phyloP scores from a whole-genome alignment of 768 basidiomycete genomes.

The Collybiopsis confluens region DNA sequence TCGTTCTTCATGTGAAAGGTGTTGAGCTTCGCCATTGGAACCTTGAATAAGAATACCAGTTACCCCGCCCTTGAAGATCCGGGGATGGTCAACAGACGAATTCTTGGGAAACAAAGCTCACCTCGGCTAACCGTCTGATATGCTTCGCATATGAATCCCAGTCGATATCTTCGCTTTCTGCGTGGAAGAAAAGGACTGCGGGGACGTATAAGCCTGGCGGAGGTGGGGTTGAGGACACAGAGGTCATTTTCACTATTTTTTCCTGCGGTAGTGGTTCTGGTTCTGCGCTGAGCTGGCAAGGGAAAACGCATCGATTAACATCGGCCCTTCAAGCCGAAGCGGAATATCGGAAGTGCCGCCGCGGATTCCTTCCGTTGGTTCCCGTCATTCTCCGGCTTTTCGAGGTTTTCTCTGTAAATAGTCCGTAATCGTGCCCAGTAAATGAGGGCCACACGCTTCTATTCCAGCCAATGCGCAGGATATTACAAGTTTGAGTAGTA shows the following conservation, averaged over 20 bases:
- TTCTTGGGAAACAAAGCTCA: conserved; percentile 18
- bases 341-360: no score
- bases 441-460: no score
- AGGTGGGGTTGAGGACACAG: conserved; percentile 31
- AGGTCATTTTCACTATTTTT: conserved; percentile 13
- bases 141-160: conserved; percentile 62
- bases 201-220: conserved; percentile 75
- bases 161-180: conserved; percentile 65
- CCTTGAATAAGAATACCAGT: conserved; percentile 72
- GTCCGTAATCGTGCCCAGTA: no score
- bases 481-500: no score
- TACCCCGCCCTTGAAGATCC: conserved; percentile 54
- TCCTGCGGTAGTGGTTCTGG: no score
- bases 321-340: no score
- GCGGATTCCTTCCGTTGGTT: no score
- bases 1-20: conserved; percentile 70
- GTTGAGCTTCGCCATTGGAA: conserved; percentile 74
- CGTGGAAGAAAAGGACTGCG: conserved; percentile 67
- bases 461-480: no score
- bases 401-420: no score
- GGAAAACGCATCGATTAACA: not conserved
- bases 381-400: no score
- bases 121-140: conserved; percentile 68
- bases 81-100: conserved; percentile 14
- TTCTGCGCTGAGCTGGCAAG: no score